These are phyloP conservation scores for Decorospora gaudefroyi DNA, from an alignment of 2,329 filamentous ascomycete species.

Conservation along the genomic window DNA sequence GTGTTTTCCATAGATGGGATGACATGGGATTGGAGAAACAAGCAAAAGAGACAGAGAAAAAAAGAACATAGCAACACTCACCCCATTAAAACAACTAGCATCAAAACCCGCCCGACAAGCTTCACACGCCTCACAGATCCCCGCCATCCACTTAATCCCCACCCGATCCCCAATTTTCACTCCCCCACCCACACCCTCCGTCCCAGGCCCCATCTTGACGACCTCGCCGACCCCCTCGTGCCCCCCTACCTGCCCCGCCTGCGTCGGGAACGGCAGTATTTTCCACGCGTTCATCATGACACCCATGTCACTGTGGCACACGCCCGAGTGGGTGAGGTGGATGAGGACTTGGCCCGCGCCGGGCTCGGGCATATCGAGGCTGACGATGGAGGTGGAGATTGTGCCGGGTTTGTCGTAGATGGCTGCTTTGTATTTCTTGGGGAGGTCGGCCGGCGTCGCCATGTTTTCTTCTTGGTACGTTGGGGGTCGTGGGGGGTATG, in stretches of 20 bases:
- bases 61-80: no score
- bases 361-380: slow-evolving; percentile 67
- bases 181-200: slow-evolving; percentile 56
- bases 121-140: slow-evolving; percentile 55
- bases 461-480: background rate
- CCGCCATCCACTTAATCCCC: slow-evolving; percentile 70
- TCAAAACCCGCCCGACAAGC: slow-evolving; percentile 53
- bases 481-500: no score
- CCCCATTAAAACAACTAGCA: slow-evolving; percentile 39
- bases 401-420: slow-evolving; percentile 69
- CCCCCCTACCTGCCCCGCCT: slow-evolving; percentile 66
- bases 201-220: slow-evolving; percentile 66
- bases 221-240: slow-evolving; percentile 71
- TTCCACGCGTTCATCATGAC: slow-evolving; percentile 57
- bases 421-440: slow-evolving; percentile 65
- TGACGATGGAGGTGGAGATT: slow-evolving; percentile 66
- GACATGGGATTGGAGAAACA: background rate
- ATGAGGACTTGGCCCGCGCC: slow-evolving; percentile 66
- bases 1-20: background rate
- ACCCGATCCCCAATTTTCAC: slow-evolving; percentile 70
- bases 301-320: slow-evolving; percentile 66
- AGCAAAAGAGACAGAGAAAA: background rate
- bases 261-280: slow-evolving; percentile 62
- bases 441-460: slow-evolving; percentile 30
- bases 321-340: slow-evolving; percentile 66